phyloP scores from a whole-genome alignment of 2,329 filamentous ascomycete genomes.

The Thelonectria rubi region DNA sequence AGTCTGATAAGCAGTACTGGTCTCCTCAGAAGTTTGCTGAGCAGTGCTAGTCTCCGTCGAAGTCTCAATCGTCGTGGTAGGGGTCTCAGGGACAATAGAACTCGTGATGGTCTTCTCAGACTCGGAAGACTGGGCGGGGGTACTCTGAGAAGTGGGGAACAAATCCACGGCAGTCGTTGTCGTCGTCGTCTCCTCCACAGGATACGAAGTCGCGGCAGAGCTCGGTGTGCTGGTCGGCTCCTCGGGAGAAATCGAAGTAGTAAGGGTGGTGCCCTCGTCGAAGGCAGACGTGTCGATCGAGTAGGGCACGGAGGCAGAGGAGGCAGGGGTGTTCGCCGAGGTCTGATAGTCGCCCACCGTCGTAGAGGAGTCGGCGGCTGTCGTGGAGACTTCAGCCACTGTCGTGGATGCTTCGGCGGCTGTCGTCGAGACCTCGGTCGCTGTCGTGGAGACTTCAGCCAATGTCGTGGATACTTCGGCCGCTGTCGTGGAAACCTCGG shows the following conservation, averaged over 20 bases:
- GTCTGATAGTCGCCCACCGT: neutral
- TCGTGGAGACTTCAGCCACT: neutral
- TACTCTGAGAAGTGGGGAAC: neutral
- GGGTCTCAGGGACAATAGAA: constrained; percentile 6
- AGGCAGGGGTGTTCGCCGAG: neutral
- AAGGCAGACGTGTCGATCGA: constrained; percentile 10
- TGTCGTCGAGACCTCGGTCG: neutral
- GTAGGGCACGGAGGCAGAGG: neutral
- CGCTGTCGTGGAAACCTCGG: neutral
- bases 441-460: constrained; percentile 7
- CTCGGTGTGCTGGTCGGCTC: constrained; percentile 12
- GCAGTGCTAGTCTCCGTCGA: constrained; percentile 10
- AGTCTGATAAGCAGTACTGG: constrained; percentile 16
- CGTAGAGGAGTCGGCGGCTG: neutral
- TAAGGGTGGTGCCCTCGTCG: constrained; percentile 12
- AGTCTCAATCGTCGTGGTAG: neutral
- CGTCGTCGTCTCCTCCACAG: constrained; percentile 3
- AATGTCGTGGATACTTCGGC: too few relatives aligned
- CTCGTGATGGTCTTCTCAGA: neutral
- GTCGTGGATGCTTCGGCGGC: too few relatives aligned
- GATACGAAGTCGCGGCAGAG: neutral
- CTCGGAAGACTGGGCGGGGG: neutral
- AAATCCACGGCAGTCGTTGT: neutral
- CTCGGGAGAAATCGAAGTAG: constrained; percentile 6
- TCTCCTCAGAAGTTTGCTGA: constrained; percentile 22